Percentiles rank a stretch among this genome's conserved stretches.
phyloP scores from a whole-genome alignment of 768 basidiomycete species.

The Lanmaoa rubissima region DNA sequence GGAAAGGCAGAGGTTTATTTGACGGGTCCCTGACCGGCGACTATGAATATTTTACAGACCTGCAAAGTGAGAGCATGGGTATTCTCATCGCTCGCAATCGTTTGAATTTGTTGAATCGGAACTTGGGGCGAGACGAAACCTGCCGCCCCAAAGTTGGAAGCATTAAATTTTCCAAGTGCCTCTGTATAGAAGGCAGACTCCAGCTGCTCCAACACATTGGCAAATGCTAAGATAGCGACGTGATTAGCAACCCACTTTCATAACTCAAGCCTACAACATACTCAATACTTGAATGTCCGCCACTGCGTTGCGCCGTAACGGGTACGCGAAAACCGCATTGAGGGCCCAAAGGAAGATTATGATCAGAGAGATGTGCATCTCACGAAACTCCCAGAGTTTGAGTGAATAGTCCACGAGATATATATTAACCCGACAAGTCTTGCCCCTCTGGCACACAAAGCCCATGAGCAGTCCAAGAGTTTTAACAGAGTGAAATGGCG shows the following conservation, averaged over 20 bases:
- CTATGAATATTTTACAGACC: constrained; percentile 30
- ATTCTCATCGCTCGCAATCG: constrained; percentile 60
- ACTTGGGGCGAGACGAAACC: constrained; percentile 58
- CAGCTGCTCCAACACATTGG: constrained; percentile 70
- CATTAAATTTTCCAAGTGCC: constrained; percentile 62
- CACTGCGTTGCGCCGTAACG: constrained; percentile 5
- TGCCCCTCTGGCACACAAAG: constrained; percentile 34
- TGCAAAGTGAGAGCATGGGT: constrained; percentile 57
- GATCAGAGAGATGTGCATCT: constrained; percentile 6
- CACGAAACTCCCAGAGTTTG: constrained; percentile 1
- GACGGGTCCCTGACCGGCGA: background rate
- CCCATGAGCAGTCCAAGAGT: background rate
- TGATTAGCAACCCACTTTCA: background rate
- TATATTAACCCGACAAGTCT: constrained; percentile 16
- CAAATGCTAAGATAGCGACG: constrained; percentile 53
- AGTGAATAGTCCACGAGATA: constrained; percentile 29
- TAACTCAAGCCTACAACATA: constrained; percentile 35
- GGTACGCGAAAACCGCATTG: constrained; percentile 5
- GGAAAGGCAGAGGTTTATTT: background rate
- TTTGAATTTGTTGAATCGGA: constrained; percentile 58
- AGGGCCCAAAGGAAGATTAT: background rate
- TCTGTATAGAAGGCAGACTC: constrained; percentile 69
- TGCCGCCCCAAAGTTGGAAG: constrained; percentile 59
- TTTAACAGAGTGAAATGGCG: background rate
- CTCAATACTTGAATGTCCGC: constrained; percentile 50